Conservation (phyloP, 768 basidiomycete species). For the Xerocomellus intermedius region DNA sequence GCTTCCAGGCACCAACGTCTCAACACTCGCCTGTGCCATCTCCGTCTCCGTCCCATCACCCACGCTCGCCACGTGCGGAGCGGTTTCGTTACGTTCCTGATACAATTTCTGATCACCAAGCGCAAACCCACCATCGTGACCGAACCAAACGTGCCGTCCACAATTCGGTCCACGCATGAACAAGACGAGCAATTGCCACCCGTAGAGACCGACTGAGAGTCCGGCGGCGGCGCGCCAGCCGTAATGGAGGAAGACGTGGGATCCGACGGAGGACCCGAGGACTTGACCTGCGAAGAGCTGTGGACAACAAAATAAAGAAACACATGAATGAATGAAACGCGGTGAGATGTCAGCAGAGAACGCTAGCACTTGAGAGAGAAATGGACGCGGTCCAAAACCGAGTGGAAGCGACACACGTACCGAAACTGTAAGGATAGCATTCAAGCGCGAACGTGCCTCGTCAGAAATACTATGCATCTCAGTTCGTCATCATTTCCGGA, state of each 20-base stretch:
- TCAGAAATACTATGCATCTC: constrained; percentile 26
- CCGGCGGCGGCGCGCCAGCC: constrained; percentile 39
- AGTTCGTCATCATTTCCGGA: background rate
- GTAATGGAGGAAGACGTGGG: constrained; percentile 39
- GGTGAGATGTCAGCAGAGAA: background rate
- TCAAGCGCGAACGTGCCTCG: constrained; percentile 29
- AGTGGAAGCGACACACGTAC: constrained; percentile 13
- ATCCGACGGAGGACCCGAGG: constrained; percentile 42
- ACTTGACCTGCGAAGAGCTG: constrained; percentile 40
- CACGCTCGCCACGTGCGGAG: background rate
- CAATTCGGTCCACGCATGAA: constrained; percentile 39
- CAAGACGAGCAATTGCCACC: constrained; percentile 35
- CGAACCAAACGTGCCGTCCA: constrained; percentile 49
- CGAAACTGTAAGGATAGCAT: constrained; percentile 28
- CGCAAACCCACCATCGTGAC: constrained; percentile 56
- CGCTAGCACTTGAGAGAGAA: background rate
- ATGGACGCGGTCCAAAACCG: background rate
- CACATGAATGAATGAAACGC: background rate
- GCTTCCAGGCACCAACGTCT: constrained; percentile 2
- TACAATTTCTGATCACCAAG: background rate
- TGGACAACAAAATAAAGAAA: background rate
- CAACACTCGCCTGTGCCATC: background rate
- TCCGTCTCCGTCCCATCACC: background rate
- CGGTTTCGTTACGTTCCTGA: background rate
- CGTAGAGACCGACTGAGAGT: constrained; percentile 35